Evolutionary conservation across 1,284 basidiomycete genomes (phyloP).

Genomic region (Puccinia horiana): DNA sequence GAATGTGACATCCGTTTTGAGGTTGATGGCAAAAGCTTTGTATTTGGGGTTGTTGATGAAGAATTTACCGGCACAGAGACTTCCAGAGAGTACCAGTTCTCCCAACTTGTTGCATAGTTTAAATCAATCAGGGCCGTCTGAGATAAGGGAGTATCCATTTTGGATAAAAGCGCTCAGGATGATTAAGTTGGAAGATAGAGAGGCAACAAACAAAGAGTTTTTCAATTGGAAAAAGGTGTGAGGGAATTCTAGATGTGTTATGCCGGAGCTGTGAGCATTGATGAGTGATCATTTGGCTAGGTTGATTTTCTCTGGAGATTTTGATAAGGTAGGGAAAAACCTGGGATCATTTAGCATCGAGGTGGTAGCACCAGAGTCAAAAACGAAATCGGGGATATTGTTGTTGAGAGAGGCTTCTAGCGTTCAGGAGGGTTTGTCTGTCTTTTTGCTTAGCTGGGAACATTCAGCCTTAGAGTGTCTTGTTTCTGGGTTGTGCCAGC

Average conservation of each 20-base stretch:
- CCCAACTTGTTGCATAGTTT: neutral
- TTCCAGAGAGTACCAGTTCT: neutral
- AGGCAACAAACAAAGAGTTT: too few relatives aligned
- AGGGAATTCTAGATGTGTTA: neutral
- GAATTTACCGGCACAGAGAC: neutral
- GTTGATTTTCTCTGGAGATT: too few relatives aligned
- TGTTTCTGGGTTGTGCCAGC: too few relatives aligned
- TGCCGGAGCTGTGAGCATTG: neutral
- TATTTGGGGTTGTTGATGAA: neutral
- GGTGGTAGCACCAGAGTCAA: constrained; percentile 21
- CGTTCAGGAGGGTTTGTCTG: neutral
- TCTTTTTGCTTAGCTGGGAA: neutral
- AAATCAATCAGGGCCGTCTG: too few relatives aligned
- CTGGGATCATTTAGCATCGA: neutral
- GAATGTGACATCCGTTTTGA: too few relatives aligned
- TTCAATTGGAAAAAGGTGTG: constrained; percentile 7
- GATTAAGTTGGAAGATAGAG: too few relatives aligned
- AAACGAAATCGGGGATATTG: neutral
- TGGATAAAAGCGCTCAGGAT: neutral
- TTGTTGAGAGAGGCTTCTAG: neutral
- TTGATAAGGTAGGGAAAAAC: too few relatives aligned
- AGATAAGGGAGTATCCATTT: neutral
- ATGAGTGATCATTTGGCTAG: neutral
- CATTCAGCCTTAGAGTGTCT: neutral
- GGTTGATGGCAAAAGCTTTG: too few relatives aligned